phyloP scores from a whole-genome alignment of 2,329 filamentous ascomycete genomes.

The Clarireedia homoeocarpa region DNA sequence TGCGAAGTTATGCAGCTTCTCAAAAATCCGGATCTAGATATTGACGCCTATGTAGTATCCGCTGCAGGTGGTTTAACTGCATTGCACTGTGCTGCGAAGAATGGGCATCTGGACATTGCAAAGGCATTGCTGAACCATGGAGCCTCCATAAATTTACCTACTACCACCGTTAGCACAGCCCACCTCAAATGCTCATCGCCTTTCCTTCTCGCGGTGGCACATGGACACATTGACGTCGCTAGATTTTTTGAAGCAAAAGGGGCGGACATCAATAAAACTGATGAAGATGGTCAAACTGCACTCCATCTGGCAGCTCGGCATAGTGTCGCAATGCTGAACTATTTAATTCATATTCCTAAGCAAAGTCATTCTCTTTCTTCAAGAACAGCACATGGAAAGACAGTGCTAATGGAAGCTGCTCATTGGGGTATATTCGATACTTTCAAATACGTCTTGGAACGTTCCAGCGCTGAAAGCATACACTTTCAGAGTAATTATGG shows the following conservation, averaged over 20 bases:
- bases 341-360: not conserved
- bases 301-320: not conserved
- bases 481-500: not conserved
- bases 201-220: not conserved
- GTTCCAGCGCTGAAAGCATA: not conserved
- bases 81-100: constrained; percentile 1
- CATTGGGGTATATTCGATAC: not conserved
- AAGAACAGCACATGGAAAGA: not conserved
- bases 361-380: not conserved
- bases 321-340: not conserved
- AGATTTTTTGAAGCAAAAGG: not conserved
- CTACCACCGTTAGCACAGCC: not conserved
- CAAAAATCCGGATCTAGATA: not conserved
- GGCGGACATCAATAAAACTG: not conserved
- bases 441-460: not conserved
- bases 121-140: not conserved
- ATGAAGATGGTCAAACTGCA: not conserved
- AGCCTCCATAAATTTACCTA: not conserved
- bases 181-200: not conserved
- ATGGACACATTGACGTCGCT: not conserved
- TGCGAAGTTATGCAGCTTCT: not conserved
- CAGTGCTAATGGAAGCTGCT: not conserved
- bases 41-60: not conserved
- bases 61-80: not conserved
- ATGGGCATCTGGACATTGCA: not conserved